A percentile compares a stretch with the other conserved stretches of the same genome.
phyloP scores from a whole-genome alignment of 306 rosid genomes.

The Castanopsis chinensis region DNA sequence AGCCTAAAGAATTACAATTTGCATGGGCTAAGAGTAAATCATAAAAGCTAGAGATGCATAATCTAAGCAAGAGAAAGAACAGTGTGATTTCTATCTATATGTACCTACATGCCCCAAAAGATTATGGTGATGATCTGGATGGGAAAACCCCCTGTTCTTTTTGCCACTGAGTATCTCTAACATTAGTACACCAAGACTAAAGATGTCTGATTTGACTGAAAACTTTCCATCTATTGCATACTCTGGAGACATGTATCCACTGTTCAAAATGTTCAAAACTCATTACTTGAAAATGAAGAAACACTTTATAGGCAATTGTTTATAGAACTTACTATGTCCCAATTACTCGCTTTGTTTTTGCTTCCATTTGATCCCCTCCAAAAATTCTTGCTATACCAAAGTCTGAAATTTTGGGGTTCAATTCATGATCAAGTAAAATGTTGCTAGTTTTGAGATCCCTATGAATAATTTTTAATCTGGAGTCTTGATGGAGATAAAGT shows the following conservation, averaged over 20 bases:
- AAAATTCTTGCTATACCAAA: conserved; percentile 50
- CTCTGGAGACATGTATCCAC: conserved; percentile 55
- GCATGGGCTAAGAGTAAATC: no score
- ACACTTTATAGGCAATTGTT: no score
- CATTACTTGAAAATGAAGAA: no score
- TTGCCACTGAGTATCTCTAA: conserved; percentile 51
- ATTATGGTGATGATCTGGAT: conserved; percentile 24
- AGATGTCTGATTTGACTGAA: conserved; percentile 43
- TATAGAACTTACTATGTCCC: conserved; percentile 49
- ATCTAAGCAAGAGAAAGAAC: no score
- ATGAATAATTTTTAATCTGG: conserved; percentile 50
- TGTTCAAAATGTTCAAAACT: neutral
- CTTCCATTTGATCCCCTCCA: conserved; percentile 43
- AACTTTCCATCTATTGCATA: conserved; percentile 38
- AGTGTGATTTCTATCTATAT: neutral
- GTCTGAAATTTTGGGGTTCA: conserved; percentile 54
- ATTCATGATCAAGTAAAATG: conserved; percentile 35
- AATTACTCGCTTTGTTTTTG: conserved; percentile 40
- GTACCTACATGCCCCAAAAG: conserved; percentile 46
- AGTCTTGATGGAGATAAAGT: conserved; percentile 53
- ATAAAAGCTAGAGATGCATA: no score
- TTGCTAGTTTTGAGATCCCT: conserved; percentile 55
- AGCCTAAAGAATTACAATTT: conserved; percentile 2
- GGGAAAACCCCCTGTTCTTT: conserved; percentile 40
- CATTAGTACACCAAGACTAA: conserved; percentile 42